Conservation (phyloP, 164 flowering plant genomes). For the Vitis rotundifolia region DNA sequence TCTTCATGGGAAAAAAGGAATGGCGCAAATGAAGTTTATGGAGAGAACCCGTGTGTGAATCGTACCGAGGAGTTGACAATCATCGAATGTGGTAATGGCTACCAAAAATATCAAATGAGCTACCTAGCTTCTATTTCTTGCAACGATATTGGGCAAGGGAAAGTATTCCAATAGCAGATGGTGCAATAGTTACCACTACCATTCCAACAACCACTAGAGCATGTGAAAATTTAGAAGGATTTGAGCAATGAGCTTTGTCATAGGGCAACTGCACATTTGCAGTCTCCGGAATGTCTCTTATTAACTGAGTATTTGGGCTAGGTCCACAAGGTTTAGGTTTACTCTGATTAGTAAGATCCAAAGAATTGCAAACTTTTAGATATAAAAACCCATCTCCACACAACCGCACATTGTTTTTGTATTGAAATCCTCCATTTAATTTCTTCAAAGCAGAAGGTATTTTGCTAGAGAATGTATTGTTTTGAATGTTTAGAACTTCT, state of each 20-base stretch:
- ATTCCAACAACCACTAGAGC: slow-evolving; percentile 34
- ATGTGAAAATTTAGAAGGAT: slow-evolving; percentile 22
- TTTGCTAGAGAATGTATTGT: slow-evolving; percentile 60
- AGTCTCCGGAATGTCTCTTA: slow-evolving; percentile 46
- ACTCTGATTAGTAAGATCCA: slow-evolving; percentile 15
- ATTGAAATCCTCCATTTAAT: slow-evolving; percentile 45
- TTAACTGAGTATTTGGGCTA: slow-evolving; percentile 19
- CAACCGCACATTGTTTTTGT: slow-evolving; percentile 42
- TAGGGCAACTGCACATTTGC: slow-evolving; percentile 47
- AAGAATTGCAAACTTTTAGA: slow-evolving; percentile 37
- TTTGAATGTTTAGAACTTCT: slow-evolving; percentile 46
- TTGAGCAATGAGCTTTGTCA: slow-evolving; percentile 31
- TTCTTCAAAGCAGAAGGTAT: slow-evolving; percentile 60
- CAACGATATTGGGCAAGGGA: slow-evolving; percentile 39
- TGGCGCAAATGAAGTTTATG: no score
- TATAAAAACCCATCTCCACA: slow-evolving; percentile 49
- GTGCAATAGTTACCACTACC: slow-evolving; percentile 22
- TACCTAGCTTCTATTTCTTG: slow-evolving; percentile 46
- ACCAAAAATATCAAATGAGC: slow-evolving; percentile 25
- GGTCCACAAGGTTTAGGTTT: slow-evolving; percentile 39
- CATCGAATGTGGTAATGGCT: not conserved
- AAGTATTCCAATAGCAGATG: slow-evolving; percentile 32
- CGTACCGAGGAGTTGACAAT: no score
- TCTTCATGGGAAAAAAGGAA: no score
- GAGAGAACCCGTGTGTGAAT: no score